phyloP scores from a whole-genome alignment of 2,329 filamentous ascomycete species.

The Purpureocillium takamizusanense region DNA sequence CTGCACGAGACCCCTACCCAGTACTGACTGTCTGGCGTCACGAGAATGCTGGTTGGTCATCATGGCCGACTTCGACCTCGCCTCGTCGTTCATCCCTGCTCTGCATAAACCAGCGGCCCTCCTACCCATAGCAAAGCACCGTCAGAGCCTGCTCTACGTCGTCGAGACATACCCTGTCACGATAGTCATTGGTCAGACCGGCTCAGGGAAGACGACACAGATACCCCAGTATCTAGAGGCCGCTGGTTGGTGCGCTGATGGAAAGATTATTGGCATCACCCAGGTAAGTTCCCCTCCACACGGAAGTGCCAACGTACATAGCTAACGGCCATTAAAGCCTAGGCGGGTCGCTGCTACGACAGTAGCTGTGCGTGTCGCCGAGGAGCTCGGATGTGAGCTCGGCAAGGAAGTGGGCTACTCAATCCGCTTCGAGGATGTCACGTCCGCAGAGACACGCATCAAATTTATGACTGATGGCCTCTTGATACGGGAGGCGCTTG shows the following conservation, averaged over 20 bases:
- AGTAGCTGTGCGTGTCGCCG: slow-evolving; percentile 78
- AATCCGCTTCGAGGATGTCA: slow-evolving; percentile 86
- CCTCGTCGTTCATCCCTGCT: slow-evolving; percentile 61
- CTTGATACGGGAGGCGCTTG: slow-evolving; percentile 81
- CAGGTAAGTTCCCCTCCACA: slow-evolving; percentile 52
- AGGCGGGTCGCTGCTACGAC: slow-evolving; percentile 85
- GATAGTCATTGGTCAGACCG: slow-evolving; percentile 87
- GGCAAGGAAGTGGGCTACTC: slow-evolving; percentile 92
- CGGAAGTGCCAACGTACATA: not conserved
- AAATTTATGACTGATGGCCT: slow-evolving; percentile 95
- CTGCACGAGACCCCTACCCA: too few relatives aligned
- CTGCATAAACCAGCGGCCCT: slow-evolving; percentile 78
- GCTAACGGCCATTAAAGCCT: slow-evolving; percentile 45
- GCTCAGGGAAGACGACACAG: slow-evolving; percentile 92
- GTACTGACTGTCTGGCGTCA: too few relatives aligned
- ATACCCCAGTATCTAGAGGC: slow-evolving; percentile 85
- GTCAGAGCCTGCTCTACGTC: slow-evolving; percentile 71
- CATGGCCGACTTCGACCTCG: slow-evolving; percentile 50
- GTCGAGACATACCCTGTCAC: slow-evolving; percentile 79
- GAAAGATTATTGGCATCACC: slow-evolving; percentile 78
- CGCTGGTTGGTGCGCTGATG: slow-evolving; percentile 80
- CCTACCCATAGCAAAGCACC: slow-evolving; percentile 79
- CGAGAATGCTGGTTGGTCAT: not conserved
- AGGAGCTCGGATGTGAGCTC: slow-evolving; percentile 77
- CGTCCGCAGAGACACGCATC: slow-evolving; percentile 74